Conservation (phyloP, 2,329 filamentous ascomycete species). For the Epichloe coenophiala region DNA sequence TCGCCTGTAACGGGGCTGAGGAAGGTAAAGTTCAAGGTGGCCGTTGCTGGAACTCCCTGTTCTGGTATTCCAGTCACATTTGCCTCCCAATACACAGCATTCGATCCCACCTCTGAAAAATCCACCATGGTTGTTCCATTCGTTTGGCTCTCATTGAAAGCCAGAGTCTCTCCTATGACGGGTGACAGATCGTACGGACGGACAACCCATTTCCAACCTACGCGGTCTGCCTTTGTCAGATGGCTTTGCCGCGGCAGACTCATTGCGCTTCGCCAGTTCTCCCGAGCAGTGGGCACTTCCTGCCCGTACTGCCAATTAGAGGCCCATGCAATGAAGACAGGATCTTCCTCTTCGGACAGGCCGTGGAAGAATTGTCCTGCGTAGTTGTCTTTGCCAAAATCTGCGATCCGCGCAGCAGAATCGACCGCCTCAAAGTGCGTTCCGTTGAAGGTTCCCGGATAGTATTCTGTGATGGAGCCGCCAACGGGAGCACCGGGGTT, state of each 20-base stretch:
- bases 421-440: slow-evolving; percentile 37
- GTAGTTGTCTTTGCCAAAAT: slow-evolving; percentile 25
- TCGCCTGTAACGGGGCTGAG: slow-evolving; percentile 13
- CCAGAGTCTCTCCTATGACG: slow-evolving; percentile 31
- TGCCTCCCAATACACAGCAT: slow-evolving; percentile 39
- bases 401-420: slow-evolving; percentile 14
- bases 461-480: slow-evolving; percentile 42
- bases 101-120: slow-evolving; percentile 34
- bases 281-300: slow-evolving; percentile 16
- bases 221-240: slow-evolving; percentile 34
- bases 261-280: slow-evolving; percentile 21
- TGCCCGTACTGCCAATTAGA: slow-evolving; percentile 22
- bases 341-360: slow-evolving; percentile 10
- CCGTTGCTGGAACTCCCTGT: slow-evolving; percentile 6
- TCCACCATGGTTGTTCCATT: slow-evolving; percentile 36
- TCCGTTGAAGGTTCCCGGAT: slow-evolving; percentile 49
- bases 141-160: slow-evolving; percentile 27
- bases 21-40: slow-evolving; percentile 18
- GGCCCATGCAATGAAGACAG: slow-evolving; percentile 22
- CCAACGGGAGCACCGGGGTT: slow-evolving; percentile 44
- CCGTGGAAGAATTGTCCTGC: slow-evolving; percentile 22
- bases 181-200: slow-evolving; percentile 34
- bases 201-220: slow-evolving; percentile 37
- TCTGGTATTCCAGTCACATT: slow-evolving; percentile 30
- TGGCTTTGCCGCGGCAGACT: slow-evolving; percentile 32